Evolutionary conservation across 106 monocot species (phyloP), one percentile per base, ranked within the genome.

Genomic region (Cymbidium sinense): DNA sequence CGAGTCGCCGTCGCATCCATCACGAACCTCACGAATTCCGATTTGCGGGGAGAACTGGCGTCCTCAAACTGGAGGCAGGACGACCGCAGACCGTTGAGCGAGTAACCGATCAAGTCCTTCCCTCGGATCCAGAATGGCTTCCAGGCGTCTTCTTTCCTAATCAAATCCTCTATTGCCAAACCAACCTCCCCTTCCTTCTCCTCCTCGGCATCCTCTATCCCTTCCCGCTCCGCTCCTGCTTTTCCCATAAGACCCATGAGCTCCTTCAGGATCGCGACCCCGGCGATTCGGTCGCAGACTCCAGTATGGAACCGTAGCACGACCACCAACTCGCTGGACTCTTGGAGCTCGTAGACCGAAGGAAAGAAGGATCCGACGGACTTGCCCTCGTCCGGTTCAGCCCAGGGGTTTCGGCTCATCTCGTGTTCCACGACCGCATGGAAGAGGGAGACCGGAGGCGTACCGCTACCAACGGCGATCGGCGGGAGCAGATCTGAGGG

Each of bases 81-180:
- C 28, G 87, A 77, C 51, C 91, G 65, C 30, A 91, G 74, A 18
- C 91, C 87, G 43, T 91, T 91, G 17, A 91, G 19, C 12, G 91
- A 86, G 50, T 91, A 91, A 15, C 91, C 91, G 4, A 91, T 17
- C 72, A 91, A 41, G 64, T 91, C 91, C 79, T 76, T 86, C 70
- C 88, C 91, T 21, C 85, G 78, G 2, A 83, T 79, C 86, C 87
- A 91, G 77, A 91, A 91, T 70, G 88, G 84, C 83, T 91, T 91
- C 79, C 82, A 84, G 29, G 77, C 21, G 72, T 91, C 91, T 64
- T 77, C 69, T 33, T 79, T 81, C 78, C 86, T 84, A 13, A 88
- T 82, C 82, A 81, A 54, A 76, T 88, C 88, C 82, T 91, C 91
- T 6, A 91, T 77, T 74, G 81, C 81, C 77, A 76, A 27, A 20